These are phyloP conservation scores for Conticribra guillardii DNA, from an alignment of 108 stramenopile species.

Conservation along the genomic window DNA sequence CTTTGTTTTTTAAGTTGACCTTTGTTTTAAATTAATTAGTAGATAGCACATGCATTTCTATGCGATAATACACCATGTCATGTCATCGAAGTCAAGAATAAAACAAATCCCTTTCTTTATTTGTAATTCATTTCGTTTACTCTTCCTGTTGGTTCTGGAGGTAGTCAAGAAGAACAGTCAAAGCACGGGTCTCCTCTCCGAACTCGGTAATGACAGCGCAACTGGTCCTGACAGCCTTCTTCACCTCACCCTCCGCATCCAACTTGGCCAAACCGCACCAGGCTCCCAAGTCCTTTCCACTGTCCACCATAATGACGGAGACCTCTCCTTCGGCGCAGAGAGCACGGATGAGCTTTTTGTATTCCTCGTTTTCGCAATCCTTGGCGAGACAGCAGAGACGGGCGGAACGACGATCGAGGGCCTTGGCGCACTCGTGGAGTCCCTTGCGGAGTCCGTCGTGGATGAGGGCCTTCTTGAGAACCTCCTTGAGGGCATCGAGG, in stretches of 20 bases:
- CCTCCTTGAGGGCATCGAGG: conserved; percentile 97
- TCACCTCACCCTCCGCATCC: conserved; percentile 94
- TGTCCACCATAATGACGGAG: conserved; percentile 96
- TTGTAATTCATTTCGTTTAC: conserved; percentile 14
- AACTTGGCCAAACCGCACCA: conserved; percentile 99
- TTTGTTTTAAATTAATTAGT: no score
- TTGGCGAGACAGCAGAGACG: conserved; percentile 99
- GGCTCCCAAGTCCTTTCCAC: conserved; percentile 95
- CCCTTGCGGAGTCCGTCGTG: conserved; percentile 98
- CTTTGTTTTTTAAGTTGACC: no score
- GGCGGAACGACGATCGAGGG: conserved; percentile 94
- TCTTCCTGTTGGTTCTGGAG: conserved; percentile 94
- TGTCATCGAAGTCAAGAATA: no score
- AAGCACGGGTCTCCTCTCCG: conserved; percentile 96
- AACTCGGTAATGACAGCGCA: conserved; percentile 99
- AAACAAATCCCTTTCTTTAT: no score
- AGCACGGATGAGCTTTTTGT: conserved; percentile 98
- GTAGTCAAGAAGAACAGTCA: conserved; percentile 95
- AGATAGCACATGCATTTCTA: no score
- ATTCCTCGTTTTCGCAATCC: conserved; percentile 99
- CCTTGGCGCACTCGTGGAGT: conserved; percentile 99
- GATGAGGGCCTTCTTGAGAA: conserved; percentile 97
- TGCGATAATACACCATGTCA: no score
- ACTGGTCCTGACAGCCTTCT: conserved; percentile 97
- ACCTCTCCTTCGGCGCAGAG: conserved; percentile 98